These are phyloP conservation scores for Poronia punctata DNA, from an alignment of 495 filamentous ascomycete genomes.

Conservation along the genomic window DNA sequence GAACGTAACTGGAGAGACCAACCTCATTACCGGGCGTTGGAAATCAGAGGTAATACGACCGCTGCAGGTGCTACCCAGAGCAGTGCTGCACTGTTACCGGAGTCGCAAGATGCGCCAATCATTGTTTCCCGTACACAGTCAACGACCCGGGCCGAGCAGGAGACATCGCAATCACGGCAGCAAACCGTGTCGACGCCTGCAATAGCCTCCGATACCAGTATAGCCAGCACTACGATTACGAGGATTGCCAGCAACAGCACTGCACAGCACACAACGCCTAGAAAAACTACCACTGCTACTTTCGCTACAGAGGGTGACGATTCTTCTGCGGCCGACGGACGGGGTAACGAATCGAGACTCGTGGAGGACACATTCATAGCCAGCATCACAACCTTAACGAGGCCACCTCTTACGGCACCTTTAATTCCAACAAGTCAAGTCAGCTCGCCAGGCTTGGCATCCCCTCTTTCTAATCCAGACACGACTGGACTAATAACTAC, in stretches of 20 bases:
- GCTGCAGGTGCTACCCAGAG: too few relatives aligned
- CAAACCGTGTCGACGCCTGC: neutral
- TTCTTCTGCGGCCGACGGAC: neutral
- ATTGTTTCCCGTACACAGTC: neutral
- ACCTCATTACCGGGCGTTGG: constrained; percentile 1
- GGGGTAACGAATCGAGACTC: neutral
- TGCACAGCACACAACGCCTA: too few relatives aligned
- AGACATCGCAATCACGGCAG: neutral
- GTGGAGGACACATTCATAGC: constrained; percentile 3
- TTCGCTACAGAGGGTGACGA: neutral
- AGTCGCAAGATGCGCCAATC: neutral
- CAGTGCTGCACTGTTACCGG: neutral
- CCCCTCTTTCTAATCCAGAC: neutral
- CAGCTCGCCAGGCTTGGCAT: neutral
- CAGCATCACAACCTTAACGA: constrained; percentile 1
- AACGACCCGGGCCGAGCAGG: neutral
- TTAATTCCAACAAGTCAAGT: neutral
- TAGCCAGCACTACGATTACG: too few relatives aligned
- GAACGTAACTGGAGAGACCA: neutral
- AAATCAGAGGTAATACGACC: constrained; percentile 1
- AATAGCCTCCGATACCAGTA: too few relatives aligned
- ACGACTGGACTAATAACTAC: constrained; percentile 3
- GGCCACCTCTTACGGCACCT: constrained; percentile 1
- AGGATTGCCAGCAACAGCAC: too few relatives aligned
- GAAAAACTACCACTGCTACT: neutral